Evolutionary conservation across 805 yeast genomes (phyloP).

Genomic region (Saturnispora mendoncae): DNA sequence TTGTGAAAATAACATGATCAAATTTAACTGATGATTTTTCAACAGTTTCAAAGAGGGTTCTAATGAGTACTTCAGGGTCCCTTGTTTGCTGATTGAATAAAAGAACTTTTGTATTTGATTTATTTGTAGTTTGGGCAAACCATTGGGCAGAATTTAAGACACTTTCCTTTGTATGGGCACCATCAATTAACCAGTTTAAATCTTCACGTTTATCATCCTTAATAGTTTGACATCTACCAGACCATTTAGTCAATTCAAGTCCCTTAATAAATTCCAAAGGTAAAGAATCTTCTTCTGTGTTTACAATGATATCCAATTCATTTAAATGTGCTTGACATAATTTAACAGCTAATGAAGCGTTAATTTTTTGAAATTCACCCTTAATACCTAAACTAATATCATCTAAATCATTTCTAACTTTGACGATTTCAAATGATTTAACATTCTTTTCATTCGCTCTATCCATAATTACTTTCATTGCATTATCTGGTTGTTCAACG

Average conservation of each 20-base stretch:
- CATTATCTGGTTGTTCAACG: constrained; percentile 45
- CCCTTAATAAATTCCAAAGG: constrained; percentile 51
- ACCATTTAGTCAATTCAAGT: constrained; percentile 67
- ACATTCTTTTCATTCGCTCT: constrained; percentile 60
- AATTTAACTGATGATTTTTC: constrained; percentile 36
- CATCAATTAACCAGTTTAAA: constrained; percentile 81
- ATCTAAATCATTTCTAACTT: constrained; percentile 32
- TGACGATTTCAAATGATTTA: constrained; percentile 44
- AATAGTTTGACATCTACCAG: constrained; percentile 88
- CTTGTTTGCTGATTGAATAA: constrained; percentile 93
- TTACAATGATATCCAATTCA: constrained; percentile 36
- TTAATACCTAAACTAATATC: constrained; percentile 57
- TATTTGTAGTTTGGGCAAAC: constrained; percentile 42
- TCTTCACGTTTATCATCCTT: constrained; percentile 30
- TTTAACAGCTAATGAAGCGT: constrained; percentile 82
- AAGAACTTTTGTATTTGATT: constrained; percentile 37
- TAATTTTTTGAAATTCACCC: constrained; percentile 76
- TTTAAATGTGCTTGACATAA: constrained; percentile 55
- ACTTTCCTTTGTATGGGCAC: constrained; percentile 92
- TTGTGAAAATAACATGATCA: constrained; percentile 75
- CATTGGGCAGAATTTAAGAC: constrained; percentile 74
- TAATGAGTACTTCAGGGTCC: constrained; percentile 62
- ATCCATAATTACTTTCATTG: constrained; percentile 45
- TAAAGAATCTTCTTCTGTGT: constrained; percentile 23
- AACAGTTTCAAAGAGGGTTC: constrained; percentile 39